Percentiles rank a stretch among this genome's conserved stretches.
These are phyloP conservation scores for Backusella parvicylindrica DNA, from an alignment of 192 early-diverging fungal genomes.

Conservation along the genomic window DNA sequence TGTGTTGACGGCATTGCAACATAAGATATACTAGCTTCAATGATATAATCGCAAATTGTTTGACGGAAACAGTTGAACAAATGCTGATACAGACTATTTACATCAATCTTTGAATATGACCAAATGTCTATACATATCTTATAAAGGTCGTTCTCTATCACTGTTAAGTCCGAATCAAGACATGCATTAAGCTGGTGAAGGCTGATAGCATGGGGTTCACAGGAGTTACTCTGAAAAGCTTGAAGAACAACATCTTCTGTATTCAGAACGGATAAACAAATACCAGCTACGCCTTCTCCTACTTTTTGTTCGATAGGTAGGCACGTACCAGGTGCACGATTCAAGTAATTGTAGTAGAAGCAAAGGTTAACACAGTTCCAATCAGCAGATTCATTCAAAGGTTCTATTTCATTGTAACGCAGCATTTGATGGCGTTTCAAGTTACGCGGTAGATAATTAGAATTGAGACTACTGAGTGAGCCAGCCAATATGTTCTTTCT, in stretches of 20 bases:
- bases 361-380: constrained; percentile 32
- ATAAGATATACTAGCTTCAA: constrained; percentile 32
- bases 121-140: constrained; percentile 49
- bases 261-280: constrained; percentile 42
- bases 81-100: constrained; percentile 31
- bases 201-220: neutral
- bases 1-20: neutral
- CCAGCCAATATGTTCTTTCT: constrained; percentile 56
- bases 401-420: constrained; percentile 31
- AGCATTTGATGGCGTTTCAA: constrained; percentile 39
- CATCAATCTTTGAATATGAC: constrained; percentile 43
- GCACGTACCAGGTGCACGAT: constrained; percentile 26
- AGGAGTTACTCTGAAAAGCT: constrained; percentile 17
- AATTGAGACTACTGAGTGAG: constrained; percentile 38
- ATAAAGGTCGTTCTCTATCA: constrained; percentile 8
- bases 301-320: constrained; percentile 41
- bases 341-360: constrained; percentile 50
- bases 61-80: constrained; percentile 46
- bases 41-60: constrained; percentile 53
- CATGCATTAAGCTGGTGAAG: constrained; percentile 11
- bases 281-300: constrained; percentile 53
- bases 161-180: constrained; percentile 10
- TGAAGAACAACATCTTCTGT: constrained; percentile 32
- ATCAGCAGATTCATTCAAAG: neutral
- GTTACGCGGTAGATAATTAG: constrained; percentile 35